A percentile compares a stretch with the other conserved stretches of the same genome.
These are phyloP conservation scores for Penicillium sp. DNA, from an alignment of 2,329 filamentous ascomycete species.

Conservation along the genomic window DNA sequence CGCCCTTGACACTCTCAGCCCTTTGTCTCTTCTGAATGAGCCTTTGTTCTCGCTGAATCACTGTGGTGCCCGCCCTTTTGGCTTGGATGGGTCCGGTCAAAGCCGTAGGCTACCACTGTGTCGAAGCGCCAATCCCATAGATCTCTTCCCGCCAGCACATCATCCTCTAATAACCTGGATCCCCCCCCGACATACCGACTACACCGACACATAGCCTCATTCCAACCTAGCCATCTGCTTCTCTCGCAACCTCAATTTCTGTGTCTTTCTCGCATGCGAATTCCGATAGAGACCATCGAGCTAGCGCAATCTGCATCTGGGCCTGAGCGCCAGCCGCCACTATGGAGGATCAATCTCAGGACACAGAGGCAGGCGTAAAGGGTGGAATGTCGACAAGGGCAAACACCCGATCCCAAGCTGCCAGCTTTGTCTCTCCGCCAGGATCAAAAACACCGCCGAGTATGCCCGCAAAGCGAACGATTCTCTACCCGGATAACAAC, in stretches of 20 bases:
- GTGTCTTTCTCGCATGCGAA: conserved; percentile 18
- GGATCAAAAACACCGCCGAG: conserved; percentile 65
- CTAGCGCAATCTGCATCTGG: conserved; percentile 17
- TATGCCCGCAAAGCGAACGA: conserved; percentile 52
- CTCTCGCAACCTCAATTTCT: neutral
- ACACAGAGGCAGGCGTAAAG: conserved; percentile 21
- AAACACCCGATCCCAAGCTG: conserved; percentile 30
- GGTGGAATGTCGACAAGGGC: conserved; percentile 22
- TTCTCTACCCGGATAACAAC: conserved; percentile 38
- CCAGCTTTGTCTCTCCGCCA: conserved; percentile 54
- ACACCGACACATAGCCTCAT: too few species aligned
- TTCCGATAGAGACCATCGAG: neutral
- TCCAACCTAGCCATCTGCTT: neutral
- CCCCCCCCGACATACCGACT: neutral
- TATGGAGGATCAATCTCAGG: conserved; percentile 27
- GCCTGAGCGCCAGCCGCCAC: conserved; percentile 17
- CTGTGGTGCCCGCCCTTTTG: conserved; percentile 1
- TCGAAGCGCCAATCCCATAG: conserved; percentile 13
- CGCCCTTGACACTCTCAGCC: neutral
- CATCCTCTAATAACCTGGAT: conserved; percentile 9
- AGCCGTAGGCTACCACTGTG: conserved; percentile 8
- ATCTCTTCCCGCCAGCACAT: neutral
- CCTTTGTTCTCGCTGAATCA: conserved; percentile 14
- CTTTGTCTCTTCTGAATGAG: conserved; percentile 11
- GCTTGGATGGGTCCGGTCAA: neutral